These are phyloP conservation scores for Ogataea polymorpha DNA, from an alignment of 805 yeast species.

Conservation along the genomic window DNA sequence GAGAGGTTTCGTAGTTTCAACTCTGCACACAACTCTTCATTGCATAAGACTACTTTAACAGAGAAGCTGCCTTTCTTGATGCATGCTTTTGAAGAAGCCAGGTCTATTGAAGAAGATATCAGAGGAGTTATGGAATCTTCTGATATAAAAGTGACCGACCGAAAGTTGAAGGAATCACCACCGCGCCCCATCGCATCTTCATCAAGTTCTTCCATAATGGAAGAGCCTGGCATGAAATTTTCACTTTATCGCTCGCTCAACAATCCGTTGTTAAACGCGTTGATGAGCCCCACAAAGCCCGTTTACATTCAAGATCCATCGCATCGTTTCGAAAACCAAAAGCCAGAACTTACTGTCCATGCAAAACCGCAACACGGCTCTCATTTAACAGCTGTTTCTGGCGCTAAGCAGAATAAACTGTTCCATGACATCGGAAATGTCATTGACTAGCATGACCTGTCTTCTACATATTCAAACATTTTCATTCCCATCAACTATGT, in stretches of 20 bases:
- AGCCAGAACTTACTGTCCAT: constrained; percentile 5
- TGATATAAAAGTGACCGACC: constrained; percentile 6
- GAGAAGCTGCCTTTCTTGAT: constrained; percentile 65
- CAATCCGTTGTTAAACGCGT: constrained; percentile 5
- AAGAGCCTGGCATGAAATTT: not conserved
- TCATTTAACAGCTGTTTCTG: too few species aligned
- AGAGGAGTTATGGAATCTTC: constrained; percentile 14
- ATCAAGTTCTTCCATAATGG: not conserved
- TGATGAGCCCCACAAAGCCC: not conserved
- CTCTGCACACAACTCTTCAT: constrained; percentile 23
- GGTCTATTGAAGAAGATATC: constrained; percentile 53
- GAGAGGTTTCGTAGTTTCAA: not conserved
- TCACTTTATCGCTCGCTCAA: constrained; percentile 2
- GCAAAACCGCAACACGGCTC: too few species aligned
- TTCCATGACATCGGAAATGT: constrained; percentile 20
- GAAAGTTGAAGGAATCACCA: not conserved
- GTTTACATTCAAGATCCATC: not conserved
- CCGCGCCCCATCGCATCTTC: not conserved
- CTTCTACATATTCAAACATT: not conserved
- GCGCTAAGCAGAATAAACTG: too few species aligned
- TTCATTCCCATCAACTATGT: constrained; percentile 2
- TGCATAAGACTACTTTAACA: constrained; percentile 50
- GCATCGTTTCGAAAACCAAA: not conserved
- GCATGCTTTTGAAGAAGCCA: constrained; percentile 65
- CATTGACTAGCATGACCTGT: constrained; percentile 14